Evolutionary conservation across 1,284 basidiomycete genomes (phyloP).

Genomic region (Irpex rosettiformis): DNA sequence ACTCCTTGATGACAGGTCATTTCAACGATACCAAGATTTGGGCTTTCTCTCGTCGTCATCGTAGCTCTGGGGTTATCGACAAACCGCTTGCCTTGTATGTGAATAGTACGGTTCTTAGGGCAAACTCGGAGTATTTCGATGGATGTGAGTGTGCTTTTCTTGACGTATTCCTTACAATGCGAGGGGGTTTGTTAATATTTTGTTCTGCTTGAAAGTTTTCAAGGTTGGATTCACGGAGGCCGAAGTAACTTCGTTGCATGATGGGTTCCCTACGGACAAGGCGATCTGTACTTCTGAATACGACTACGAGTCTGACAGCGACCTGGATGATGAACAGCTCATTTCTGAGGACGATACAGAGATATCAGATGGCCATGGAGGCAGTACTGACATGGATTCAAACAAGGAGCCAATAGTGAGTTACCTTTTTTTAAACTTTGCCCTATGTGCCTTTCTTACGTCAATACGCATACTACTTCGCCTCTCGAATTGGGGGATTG

Average conservation of each 20-base stretch:
- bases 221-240: conserved; percentile 16
- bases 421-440: background rate
- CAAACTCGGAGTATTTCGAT: background rate
- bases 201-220: conserved; percentile 9
- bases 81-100: background rate
- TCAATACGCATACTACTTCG: background rate
- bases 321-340: conserved; percentile 12
- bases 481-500: too few species aligned
- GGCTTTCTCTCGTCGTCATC: background rate
- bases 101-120: background rate
- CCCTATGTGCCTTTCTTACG: background rate
- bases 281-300: conserved; percentile 9
- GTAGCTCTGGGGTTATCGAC: background rate
- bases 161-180: background rate
- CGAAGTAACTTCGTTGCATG: conserved; percentile 9
- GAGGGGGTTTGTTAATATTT: background rate
- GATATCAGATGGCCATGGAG: background rate
- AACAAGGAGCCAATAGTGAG: background rate
- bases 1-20: too few species aligned
- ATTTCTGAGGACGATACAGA: too few species aligned
- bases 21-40: background rate
- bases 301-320: conserved; percentile 21
- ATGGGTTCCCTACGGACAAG: conserved; percentile 10
- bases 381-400: background rate
- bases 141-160: background rate